phyloP scores from a whole-genome alignment of 805 yeast species.

The Pichia cabralensis region DNA sequence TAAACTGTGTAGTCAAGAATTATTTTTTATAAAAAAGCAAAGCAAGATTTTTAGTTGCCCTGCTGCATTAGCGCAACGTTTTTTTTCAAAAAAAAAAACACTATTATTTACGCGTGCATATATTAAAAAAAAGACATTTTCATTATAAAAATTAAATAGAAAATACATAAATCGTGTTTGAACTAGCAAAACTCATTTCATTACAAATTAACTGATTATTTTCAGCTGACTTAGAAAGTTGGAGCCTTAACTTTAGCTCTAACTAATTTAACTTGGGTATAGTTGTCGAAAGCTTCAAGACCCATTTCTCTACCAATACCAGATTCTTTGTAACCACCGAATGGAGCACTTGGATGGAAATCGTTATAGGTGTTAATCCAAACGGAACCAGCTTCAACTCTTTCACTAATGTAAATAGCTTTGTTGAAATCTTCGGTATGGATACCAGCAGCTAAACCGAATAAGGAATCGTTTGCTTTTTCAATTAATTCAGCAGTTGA shows the following conservation, averaged over 20 bases:
- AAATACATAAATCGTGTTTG: too few relatives aligned
- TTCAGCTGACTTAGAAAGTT: constrained; percentile 4
- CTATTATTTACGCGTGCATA: too few relatives aligned
- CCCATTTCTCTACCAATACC: constrained; percentile 89
- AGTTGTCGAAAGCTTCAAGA: constrained; percentile 62
- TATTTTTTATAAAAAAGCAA: too few relatives aligned
- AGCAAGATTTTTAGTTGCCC: too few relatives aligned
- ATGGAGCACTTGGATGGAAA: constrained; percentile 66
- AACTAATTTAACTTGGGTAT: constrained; percentile 68
- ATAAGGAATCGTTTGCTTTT: constrained; percentile 60
- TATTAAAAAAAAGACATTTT: too few relatives aligned
- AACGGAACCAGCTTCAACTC: constrained; percentile 64
- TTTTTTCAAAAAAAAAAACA: too few relatives aligned
- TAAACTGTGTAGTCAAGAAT: too few relatives aligned
- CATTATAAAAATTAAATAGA: too few relatives aligned
- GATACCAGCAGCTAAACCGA: constrained; percentile 76
- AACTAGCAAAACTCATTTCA: too few relatives aligned
- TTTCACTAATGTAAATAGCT: constrained; percentile 53
- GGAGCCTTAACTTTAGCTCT: constrained; percentile 34
- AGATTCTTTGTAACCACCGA: constrained; percentile 73
- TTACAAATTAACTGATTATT: too few relatives aligned
- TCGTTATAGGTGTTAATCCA: constrained; percentile 79
- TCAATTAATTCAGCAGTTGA: constrained; percentile 57
- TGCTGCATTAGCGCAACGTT: too few relatives aligned
- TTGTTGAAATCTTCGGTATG: constrained; percentile 56